These are phyloP conservation scores for Ceratobasidium sp. DNA, from an alignment of 1,284 basidiomycete species.

Conservation along the genomic window DNA sequence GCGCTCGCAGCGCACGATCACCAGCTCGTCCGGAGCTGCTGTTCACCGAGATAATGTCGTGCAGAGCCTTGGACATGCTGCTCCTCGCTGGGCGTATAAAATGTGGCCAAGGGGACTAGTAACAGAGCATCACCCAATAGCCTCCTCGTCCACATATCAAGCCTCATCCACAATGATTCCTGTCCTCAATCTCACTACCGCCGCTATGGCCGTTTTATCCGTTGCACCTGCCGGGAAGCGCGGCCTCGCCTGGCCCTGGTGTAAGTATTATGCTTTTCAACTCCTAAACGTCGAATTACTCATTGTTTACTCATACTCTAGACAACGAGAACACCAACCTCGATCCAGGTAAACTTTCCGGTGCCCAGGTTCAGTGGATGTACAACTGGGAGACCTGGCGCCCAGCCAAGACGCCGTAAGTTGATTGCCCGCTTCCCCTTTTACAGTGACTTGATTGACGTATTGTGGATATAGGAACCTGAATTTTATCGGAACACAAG, in stretches of 20 bases:
- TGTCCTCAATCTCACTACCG: background rate
- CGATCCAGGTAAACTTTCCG: conserved; percentile 11
- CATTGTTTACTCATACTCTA: background rate
- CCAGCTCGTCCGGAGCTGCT: too few relatives aligned
- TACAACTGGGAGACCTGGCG: conserved; percentile 37
- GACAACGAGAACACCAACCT: conserved; percentile 23
- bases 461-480: background rate
- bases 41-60: too few relatives aligned
- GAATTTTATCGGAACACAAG: conserved; percentile 38
- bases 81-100: background rate
- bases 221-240: conserved; percentile 2
- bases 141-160: background rate
- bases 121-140: background rate
- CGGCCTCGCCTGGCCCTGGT: conserved; percentile 17
- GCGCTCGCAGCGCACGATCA: too few relatives aligned
- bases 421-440: background rate
- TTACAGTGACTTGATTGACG: background rate
- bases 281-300: background rate
- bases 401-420: conserved; percentile 7
- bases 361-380: conserved; percentile 12
- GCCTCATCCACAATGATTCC: background rate
- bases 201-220: background rate
- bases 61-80: too few relatives aligned
- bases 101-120: background rate
- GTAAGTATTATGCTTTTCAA: background rate